Conservation (phyloP, 768 basidiomycete species). For the Boletus subcaerulescens region DNA sequence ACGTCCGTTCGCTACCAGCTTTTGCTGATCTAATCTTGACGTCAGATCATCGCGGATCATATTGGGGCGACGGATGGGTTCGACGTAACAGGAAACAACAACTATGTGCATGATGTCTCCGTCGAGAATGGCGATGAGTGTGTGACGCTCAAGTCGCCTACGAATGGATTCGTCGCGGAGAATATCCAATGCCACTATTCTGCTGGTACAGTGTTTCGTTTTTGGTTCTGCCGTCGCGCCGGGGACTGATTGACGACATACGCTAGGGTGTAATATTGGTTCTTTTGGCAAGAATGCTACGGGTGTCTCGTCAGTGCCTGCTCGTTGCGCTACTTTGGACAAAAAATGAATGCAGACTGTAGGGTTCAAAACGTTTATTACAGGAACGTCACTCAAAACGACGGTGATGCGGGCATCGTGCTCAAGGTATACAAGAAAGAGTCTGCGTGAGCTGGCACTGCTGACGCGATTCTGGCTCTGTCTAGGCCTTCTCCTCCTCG, state of each 20-base stretch:
- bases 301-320: constrained; percentile 1
- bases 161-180: constrained; percentile 16
- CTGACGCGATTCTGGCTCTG: neutral
- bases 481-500: constrained; percentile 10
- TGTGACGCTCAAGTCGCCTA: constrained; percentile 34
- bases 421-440: constrained; percentile 6
- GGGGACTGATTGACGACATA: neutral
- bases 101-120: constrained; percentile 33
- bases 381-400: constrained; percentile 1
- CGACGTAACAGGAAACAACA: constrained; percentile 27
- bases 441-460: too few species aligned
- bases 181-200: constrained; percentile 13
- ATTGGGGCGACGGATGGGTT: constrained; percentile 10
- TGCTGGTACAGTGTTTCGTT: neutral
- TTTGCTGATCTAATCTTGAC: neutral
- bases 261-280: constrained; percentile 14
- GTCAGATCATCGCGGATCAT: constrained; percentile 11
- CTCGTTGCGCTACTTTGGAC: neutral
- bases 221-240: neutral
- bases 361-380: constrained; percentile 12
- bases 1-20: neutral
- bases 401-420: neutral
- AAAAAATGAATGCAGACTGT: neutral
- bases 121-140: constrained; percentile 35
- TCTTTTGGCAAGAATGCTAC: constrained; percentile 2